A percentile compares a stretch with the other conserved stretches of the same genome.
phyloP scores from a whole-genome alignment of 768 basidiomycete species.

The Mycena polygramma region DNA sequence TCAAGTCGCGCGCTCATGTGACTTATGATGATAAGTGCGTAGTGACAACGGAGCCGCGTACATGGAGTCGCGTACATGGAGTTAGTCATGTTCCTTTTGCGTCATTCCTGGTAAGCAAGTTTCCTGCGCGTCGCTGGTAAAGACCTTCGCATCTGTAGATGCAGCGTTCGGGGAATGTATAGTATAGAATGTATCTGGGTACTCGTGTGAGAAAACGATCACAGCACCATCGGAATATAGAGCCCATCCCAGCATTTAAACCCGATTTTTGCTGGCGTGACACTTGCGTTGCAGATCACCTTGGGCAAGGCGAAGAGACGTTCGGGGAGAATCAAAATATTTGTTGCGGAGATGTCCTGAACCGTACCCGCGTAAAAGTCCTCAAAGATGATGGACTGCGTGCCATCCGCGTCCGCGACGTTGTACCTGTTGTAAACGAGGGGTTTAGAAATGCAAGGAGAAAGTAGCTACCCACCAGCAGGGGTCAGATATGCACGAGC shows the following conservation, averaged over 20 bases:
- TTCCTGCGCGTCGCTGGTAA: too few species aligned
- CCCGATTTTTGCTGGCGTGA: background rate
- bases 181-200: too few species aligned
- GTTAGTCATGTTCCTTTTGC: too few species aligned
- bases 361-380: conserved; percentile 29
- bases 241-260: conserved; percentile 37
- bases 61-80: too few species aligned
- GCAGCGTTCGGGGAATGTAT: too few species aligned
- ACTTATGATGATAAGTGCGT: too few species aligned
- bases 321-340: conserved; percentile 26
- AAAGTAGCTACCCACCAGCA: conserved; percentile 18
- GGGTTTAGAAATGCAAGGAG: too few species aligned
- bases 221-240: conserved; percentile 23
- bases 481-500: conserved; percentile 35
- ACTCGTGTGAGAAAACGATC: too few species aligned
- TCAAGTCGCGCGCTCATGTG: too few species aligned
- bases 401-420: conserved; percentile 30
- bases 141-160: too few species aligned
- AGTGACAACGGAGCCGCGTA: too few species aligned
- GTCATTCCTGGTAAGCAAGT: too few species aligned
- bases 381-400: conserved; percentile 35
- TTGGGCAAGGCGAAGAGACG: conserved; percentile 11
- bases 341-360: conserved; percentile 21
- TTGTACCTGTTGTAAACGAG: conserved; percentile 18
- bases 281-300: conserved; percentile 31